Evolutionary conservation across 805 yeast species (phyloP).

Genomic region (Phaffomyces antillensis): DNA sequence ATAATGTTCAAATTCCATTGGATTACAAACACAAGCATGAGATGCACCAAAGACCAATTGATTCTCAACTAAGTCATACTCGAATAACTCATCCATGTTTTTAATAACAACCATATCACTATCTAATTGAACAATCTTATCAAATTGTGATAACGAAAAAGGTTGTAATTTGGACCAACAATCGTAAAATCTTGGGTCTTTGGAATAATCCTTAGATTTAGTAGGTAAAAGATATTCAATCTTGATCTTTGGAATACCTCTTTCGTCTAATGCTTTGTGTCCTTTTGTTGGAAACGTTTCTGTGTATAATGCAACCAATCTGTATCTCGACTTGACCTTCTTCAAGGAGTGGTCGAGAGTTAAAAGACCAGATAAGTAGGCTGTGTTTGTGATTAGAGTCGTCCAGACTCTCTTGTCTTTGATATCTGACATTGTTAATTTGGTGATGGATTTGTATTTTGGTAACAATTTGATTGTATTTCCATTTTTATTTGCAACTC

Average conservation of each 20-base stretch:
- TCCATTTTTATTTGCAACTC: background rate
- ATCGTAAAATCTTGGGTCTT: slow-evolving; percentile 49
- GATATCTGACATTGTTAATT: background rate
- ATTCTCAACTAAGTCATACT: slow-evolving; percentile 30
- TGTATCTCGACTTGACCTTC: slow-evolving; percentile 37
- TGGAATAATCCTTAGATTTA: slow-evolving; percentile 35
- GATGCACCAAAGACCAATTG: slow-evolving; percentile 44
- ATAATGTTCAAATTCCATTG: slow-evolving; percentile 42
- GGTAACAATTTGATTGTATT: too few species aligned
- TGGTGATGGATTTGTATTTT: background rate
- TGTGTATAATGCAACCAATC: slow-evolving; percentile 48
- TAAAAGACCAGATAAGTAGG: slow-evolving; percentile 44
- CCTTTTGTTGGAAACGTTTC: slow-evolving; percentile 36
- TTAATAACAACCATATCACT: slow-evolving; percentile 51
- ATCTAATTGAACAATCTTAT: slow-evolving; percentile 50
- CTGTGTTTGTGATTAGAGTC: slow-evolving; percentile 45
- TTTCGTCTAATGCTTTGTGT: slow-evolving; percentile 30
- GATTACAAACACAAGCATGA: slow-evolving; percentile 60
- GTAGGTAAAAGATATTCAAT: slow-evolving; percentile 39
- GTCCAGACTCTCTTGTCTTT: slow-evolving; percentile 38
- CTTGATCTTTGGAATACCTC: slow-evolving; percentile 35
- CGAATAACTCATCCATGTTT: slow-evolving; percentile 57
- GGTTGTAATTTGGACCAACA: slow-evolving; percentile 59
- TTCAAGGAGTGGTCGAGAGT: slow-evolving; percentile 43
- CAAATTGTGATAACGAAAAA: slow-evolving; percentile 42